Evolutionary conservation across 345 rosid species (phyloP), one percentile per base, ranked within the genome.

Genomic region (Eucalyptus regnans): DNA sequence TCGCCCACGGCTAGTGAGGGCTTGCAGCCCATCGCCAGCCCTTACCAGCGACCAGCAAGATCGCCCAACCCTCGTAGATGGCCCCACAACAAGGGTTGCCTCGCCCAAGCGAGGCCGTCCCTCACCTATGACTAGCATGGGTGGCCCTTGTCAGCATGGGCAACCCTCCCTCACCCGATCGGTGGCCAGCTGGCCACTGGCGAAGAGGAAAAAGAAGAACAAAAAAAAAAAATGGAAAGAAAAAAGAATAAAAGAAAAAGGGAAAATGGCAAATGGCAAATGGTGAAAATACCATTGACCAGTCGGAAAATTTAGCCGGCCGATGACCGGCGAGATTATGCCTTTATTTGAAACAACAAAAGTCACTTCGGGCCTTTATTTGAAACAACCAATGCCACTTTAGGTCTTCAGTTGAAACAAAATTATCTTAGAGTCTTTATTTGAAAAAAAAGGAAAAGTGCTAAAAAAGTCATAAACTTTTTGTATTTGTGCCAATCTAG

Each of bases 151-250:
- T 52, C 7, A 9, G 4, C 56, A 3, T 52, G 0, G 56, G 56
- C 0, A 2, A 7, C 56, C 56, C 23, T 51, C 23, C 9, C 2
- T 52, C 56, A 52, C 4, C 9, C 3, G 18, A 4, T 52, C 2
- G 0, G 3, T 52, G 56, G 9, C 23, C 0, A 52, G 1, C 0
- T 0, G 0, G 2, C 56, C 23, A 52, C 0, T 0, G 0, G 0
- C 2, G 0, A 52, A 52, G 4, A 52, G 22, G 22, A 17, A 51
- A 4, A 52, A 52, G 56, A 52, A 52, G 23, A 18, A 52, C 23
- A 51, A 18, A 52, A 52, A 52, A 52, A 7, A 37, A 49, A 49
- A 49, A 49, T 4, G 2, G 16, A 16, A 17, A 51, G 6, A 2
- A 6, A 4, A 1, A 50, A 15, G 1, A 1, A 50, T n/a, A 50